Conservation (phyloP, 2,329 filamentous ascomycete species). For the Calonectria hongkongensis region DNA sequence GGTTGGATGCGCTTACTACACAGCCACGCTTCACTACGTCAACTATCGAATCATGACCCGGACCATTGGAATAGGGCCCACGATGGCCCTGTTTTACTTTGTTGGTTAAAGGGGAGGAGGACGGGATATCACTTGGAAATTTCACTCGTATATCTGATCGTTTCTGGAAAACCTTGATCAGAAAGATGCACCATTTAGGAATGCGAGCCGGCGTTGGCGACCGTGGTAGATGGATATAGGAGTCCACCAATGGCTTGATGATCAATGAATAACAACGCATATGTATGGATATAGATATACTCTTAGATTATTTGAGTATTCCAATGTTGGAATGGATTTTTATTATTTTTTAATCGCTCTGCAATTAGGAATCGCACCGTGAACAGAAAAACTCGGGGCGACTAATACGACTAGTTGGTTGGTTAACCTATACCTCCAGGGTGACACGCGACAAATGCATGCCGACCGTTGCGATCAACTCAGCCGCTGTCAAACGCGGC, state of each 20-base stretch:
- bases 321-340: not conserved
- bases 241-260: not conserved
- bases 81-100: conserved; percentile 6
- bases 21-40: conserved; percentile 20
- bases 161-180: not conserved
- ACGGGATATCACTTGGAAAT: not conserved
- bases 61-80: not conserved
- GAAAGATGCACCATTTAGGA: not conserved
- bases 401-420: not conserved
- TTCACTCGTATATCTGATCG: not conserved
- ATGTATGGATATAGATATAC: not conserved
- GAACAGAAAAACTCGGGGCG: too few species aligned
- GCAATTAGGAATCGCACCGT: not conserved
- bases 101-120: not conserved
- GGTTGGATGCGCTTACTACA: not conserved
- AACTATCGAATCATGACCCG: conserved; percentile 20
- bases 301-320: conserved; percentile 1
- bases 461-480: not conserved
- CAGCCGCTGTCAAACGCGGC: not conserved
- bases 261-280: not conserved
- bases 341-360: not conserved
- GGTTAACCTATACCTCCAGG: not conserved
- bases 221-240: too few species aligned
- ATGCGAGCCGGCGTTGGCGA: not conserved
- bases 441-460: not conserved